Percentiles rank a stretch among this genome's conserved stretches.
Evolutionary conservation across 257 asterid species (phyloP).

Genomic region (Solanum clarkiae): DNA sequence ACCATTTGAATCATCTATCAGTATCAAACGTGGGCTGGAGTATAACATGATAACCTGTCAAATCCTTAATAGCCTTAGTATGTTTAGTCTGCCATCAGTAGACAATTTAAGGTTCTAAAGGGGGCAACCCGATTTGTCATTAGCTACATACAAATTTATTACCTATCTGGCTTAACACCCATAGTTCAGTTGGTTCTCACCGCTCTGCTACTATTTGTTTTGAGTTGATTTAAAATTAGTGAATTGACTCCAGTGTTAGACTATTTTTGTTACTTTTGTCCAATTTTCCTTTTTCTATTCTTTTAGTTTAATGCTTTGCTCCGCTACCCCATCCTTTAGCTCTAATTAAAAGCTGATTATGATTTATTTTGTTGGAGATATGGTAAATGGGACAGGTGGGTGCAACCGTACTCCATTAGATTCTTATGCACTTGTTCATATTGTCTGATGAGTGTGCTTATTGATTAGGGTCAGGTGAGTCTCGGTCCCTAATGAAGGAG

Average conservation of each 20-base stretch:
- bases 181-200: not conserved
- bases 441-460: slow-evolving; percentile 1
- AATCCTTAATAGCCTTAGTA: not conserved
- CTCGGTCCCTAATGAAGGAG: slow-evolving; percentile 70
- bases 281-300: not conserved
- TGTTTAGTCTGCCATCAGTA: not conserved
- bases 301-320: not conserved
- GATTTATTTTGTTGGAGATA: not conserved
- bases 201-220: not conserved
- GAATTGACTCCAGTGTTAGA: not conserved
- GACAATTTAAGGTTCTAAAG: not conserved
- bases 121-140: not conserved
- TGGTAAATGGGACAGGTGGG: not conserved
- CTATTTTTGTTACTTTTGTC: not conserved
- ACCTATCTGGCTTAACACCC: not conserved
- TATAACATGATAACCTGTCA: not conserved
- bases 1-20: not conserved
- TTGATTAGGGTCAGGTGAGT: slow-evolving; percentile 84
- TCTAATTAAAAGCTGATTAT: not conserved
- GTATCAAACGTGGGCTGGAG: not conserved
- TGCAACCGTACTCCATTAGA: not conserved
- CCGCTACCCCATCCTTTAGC: not conserved
- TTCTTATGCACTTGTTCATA: not conserved
- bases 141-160: not conserved
- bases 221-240: not conserved